Conservation (phyloP, 2,329 filamentous ascomycete genomes). For the Neoarthrinium moseri region DNA sequence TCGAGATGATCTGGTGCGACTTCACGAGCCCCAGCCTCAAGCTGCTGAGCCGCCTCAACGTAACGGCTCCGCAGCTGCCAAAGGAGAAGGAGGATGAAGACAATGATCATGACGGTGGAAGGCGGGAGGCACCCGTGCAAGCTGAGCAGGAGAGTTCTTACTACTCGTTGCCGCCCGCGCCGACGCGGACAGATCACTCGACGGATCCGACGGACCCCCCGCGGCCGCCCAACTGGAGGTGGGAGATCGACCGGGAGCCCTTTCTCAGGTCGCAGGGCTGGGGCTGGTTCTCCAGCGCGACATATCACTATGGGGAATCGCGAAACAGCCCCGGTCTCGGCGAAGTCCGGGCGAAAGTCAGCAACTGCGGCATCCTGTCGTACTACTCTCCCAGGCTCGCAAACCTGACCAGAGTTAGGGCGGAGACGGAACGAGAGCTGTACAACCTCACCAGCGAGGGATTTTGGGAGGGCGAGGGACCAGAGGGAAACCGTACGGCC, state of each 20-base stretch:
- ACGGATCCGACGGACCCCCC: slow-evolving; percentile 32
- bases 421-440: slow-evolving; percentile 27
- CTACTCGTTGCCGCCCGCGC: slow-evolving; percentile 34
- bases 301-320: slow-evolving; percentile 40
- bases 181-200: slow-evolving; percentile 33
- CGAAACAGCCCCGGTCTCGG: slow-evolving; percentile 36
- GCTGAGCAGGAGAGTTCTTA: slow-evolving; percentile 22
- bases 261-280: slow-evolving; percentile 38
- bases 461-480: slow-evolving; percentile 30
- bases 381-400: slow-evolving; percentile 40
- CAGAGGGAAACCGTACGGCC: slow-evolving; percentile 19
- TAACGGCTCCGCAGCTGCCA: slow-evolving; percentile 40
- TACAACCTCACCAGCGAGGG: slow-evolving; percentile 43
- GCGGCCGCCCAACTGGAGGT: slow-evolving; percentile 35
- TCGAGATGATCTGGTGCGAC: slow-evolving; percentile 53
- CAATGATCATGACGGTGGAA: slow-evolving; percentile 7
- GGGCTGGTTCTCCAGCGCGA: slow-evolving; percentile 44
- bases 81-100: slow-evolving; percentile 11
- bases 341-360: slow-evolving; percentile 37
- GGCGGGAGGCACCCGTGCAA: slow-evolving; percentile 6
- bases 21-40: slow-evolving; percentile 42
- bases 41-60: slow-evolving; percentile 42
- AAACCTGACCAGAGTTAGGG: slow-evolving; percentile 28
- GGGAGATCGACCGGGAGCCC: slow-evolving; percentile 30
- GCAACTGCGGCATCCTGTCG: slow-evolving; percentile 41